phyloP scores from a whole-genome alignment of 305 asterid species.

The Ajuga reptans region DNA sequence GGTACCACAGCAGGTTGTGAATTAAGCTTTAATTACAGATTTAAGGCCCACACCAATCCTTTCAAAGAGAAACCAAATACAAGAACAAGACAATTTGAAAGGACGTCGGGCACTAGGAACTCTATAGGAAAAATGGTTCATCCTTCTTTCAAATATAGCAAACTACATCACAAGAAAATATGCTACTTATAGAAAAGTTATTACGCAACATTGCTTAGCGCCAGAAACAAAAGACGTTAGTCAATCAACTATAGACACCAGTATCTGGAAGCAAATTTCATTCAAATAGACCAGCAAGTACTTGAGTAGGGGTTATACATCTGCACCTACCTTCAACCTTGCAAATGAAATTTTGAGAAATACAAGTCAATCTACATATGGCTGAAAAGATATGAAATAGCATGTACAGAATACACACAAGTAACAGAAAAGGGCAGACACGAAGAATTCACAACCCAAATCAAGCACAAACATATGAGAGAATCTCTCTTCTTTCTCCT shows the following conservation, averaged over 20 bases:
- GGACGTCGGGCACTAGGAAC: neutral
- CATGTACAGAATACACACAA: neutral
- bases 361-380: neutral
- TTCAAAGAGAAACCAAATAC: constrained; percentile 10
- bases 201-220: neutral
- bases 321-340: neutral
- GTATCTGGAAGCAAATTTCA: neutral
- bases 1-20: constrained; percentile 13
- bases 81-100: neutral
- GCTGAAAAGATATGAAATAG: neutral
- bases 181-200: neutral
- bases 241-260: neutral
- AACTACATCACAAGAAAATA: neutral
- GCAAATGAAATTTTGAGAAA: constrained; percentile 1
- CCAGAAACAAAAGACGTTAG: neutral
- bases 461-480: constrained; percentile 10
- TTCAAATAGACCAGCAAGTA: neutral
- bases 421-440: neutral
- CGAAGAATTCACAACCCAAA: constrained; percentile 9
- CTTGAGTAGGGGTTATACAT: neutral
- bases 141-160: constrained; percentile 3
- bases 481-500: neutral
- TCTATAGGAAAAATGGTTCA: neutral
- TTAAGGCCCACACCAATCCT: neutral
- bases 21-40: neutral